Percentiles rank a stretch among this genome's conserved stretches.
Conservation (phyloP, 2,329 filamentous ascomycete genomes). For the Trichoderma polysporum region DNA sequence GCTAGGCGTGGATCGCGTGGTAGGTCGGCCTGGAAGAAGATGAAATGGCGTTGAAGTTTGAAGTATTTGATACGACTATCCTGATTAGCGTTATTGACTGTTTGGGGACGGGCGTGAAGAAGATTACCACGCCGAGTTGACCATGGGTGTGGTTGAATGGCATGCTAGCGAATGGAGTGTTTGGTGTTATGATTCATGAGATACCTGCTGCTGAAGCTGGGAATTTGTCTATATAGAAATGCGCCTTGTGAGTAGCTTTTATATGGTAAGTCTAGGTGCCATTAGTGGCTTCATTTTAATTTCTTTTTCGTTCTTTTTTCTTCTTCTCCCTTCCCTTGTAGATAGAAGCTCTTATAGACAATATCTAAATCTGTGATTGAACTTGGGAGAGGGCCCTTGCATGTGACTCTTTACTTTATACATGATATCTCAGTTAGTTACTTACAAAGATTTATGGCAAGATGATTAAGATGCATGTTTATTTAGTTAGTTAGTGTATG, state of each 20-base stretch:
- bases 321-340: neutral
- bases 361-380: no score
- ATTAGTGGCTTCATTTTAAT: neutral
- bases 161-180: neutral
- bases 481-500: no score
- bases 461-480: no score
- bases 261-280: neutral
- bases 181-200: neutral
- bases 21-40: conserved; percentile 12
- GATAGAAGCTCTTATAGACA: no score
- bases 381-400: no score
- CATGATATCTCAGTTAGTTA: no score
- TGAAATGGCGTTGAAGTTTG: neutral
- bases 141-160: neutral
- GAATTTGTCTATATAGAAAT: conserved; percentile 4
- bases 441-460: no score
- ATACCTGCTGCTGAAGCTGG: neutral
- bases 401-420: no score
- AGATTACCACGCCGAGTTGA: neutral
- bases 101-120: neutral
- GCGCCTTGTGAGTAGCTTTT: neutral
- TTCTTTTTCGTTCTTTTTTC: neutral
- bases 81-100: neutral
- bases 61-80: neutral
- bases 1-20: conserved; percentile 21